Percentiles rank a stretch among this genome's conserved stretches.
phyloP scores from a whole-genome alignment of 1,284 basidiomycete genomes.

The Vanrija humicola region DNA sequence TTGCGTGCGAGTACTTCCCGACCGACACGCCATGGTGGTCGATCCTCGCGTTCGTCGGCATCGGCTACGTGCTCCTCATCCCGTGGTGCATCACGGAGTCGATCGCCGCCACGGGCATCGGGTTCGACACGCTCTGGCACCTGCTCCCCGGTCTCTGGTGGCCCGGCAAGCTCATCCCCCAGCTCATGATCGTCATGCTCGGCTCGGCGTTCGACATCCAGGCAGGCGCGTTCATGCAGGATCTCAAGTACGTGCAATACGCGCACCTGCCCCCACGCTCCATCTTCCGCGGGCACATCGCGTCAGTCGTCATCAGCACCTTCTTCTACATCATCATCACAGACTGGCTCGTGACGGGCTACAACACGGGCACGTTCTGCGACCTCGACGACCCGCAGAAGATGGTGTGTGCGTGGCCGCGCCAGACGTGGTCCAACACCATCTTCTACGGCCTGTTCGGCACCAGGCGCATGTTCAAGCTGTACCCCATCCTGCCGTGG shows the following conservation, averaged over 20 bases:
- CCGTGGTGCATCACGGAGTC: slow-evolving; percentile 2
- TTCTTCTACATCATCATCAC: slow-evolving; percentile 7
- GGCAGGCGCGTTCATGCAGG: slow-evolving; percentile 51
- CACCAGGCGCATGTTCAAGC: slow-evolving; percentile 8
- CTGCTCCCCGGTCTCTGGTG: slow-evolving; percentile 6
- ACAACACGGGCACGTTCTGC: slow-evolving; percentile 5
- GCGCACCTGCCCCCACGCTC: slow-evolving; percentile 31
- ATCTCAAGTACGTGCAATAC: slow-evolving; percentile 57
- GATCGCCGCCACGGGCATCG: slow-evolving; percentile 4
- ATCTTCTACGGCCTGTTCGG: slow-evolving; percentile 13
- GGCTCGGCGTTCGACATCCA: slow-evolving; percentile 26
- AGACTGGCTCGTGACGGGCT: slow-evolving; percentile 6
- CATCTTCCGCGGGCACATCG: slow-evolving; percentile 65
- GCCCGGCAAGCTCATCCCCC: slow-evolving; percentile 5
- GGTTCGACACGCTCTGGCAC: slow-evolving; percentile 1
- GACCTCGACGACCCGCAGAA: neutral
- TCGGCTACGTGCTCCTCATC: slow-evolving; percentile 2
- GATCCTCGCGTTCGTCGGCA: slow-evolving; percentile 4
- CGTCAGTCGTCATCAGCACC: slow-evolving; percentile 50
- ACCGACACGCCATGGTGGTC: slow-evolving; percentile 12
- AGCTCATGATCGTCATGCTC: slow-evolving; percentile 6
- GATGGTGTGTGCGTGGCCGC: slow-evolving; percentile 7
- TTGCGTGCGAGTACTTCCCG: slow-evolving; percentile 1
- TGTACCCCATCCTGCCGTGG: slow-evolving; percentile 15
- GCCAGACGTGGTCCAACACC: slow-evolving; percentile 1